phyloP scores from a whole-genome alignment of 441 rosid genomes.

The Theobroma grandiflorum region DNA sequence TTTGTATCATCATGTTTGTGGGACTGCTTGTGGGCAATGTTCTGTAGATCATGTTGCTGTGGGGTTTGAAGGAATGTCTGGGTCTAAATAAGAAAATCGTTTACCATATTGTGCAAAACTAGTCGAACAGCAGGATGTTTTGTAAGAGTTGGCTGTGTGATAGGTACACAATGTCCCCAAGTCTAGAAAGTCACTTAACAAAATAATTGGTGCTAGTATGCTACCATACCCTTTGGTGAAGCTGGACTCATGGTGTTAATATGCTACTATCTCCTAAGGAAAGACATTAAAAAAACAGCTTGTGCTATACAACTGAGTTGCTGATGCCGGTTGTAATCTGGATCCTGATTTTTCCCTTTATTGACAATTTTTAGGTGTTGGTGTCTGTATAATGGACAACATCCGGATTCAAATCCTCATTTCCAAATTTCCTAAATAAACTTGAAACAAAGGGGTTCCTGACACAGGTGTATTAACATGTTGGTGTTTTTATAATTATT shows the following conservation, averaged over 20 bases:
- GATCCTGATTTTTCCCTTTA: neutral
- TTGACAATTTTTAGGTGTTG: no score
- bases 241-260: neutral
- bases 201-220: neutral
- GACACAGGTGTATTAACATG: no score
- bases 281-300: neutral
- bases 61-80: neutral
- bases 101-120: neutral
- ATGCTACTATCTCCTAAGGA: neutral
- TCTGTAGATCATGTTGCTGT: neutral
- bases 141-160: neutral
- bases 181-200: neutral
- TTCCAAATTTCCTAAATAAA: no score
- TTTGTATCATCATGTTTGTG: neutral
- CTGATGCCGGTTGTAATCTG: neutral
- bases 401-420: no score
- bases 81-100: neutral
- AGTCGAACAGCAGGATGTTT: neutral
- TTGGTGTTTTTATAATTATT: no score
- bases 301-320: neutral
- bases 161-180: neutral
- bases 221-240: neutral
- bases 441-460: no score
- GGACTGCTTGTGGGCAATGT: neutral
- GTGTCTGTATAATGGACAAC: no score